Percentiles rank a stretch among this genome's conserved stretches.
Evolutionary conservation across 2,329 filamentous ascomycete species (phyloP).

Genomic region (Colletotrichum tropicicola): DNA sequence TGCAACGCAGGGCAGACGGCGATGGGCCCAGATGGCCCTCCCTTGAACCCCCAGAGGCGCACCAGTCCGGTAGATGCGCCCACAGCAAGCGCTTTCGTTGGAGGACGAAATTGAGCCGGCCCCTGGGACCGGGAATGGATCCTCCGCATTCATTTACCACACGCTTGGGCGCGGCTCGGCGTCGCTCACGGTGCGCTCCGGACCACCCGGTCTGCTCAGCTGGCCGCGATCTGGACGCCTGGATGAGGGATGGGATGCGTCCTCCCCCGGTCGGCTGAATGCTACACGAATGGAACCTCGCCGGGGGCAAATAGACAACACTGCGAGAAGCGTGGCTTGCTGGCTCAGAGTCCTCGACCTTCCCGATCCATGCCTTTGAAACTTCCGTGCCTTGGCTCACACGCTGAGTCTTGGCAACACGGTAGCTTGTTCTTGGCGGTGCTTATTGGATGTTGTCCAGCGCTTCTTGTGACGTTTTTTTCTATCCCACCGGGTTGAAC

Average conservation of each 20-base stretch:
- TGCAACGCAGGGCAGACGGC: background rate
- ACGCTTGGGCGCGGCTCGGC: conserved; percentile 11
- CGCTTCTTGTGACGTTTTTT: background rate
- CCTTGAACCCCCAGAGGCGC: conserved; percentile 6
- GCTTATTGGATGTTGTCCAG: background rate
- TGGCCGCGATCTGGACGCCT: background rate
- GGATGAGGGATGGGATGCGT: background rate
- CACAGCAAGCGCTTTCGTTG: conserved; percentile 12
- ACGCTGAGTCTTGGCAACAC: conserved; percentile 15
- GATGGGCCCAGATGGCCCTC: background rate
- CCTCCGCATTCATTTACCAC: conserved; percentile 22
- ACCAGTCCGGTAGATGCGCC: conserved; percentile 14
- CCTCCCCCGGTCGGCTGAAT: conserved; percentile 7
- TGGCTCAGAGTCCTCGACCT: background rate
- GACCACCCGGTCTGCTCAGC: background rate
- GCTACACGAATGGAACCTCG: conserved; percentile 12
- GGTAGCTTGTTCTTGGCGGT: background rate
- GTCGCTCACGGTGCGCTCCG: background rate
- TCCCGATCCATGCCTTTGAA: conserved; percentile 24
- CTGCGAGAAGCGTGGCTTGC: background rate
- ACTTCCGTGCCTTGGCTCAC: conserved; percentile 22
- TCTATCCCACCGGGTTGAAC: background rate
- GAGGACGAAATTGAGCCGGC: conserved; percentile 24
- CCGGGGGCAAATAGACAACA: background rate
- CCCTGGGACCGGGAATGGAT: conserved; percentile 7